These are phyloP conservation scores for Triangularia setosa DNA, from an alignment of 2,329 filamentous ascomycete genomes.

Conservation along the genomic window DNA sequence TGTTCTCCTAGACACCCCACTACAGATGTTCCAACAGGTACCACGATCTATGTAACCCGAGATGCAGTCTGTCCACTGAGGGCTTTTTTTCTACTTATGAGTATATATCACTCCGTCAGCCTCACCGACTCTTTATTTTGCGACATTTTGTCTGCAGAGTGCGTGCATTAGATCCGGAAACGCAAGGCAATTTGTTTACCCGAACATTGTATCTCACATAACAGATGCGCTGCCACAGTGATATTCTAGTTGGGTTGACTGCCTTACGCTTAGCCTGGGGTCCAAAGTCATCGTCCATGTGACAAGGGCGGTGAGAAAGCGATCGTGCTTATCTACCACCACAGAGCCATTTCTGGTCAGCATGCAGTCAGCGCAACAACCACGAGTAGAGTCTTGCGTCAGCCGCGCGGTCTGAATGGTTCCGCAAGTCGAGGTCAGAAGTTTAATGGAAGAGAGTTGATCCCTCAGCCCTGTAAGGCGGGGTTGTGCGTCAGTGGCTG, in stretches of 20 bases:
- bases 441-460: neutral
- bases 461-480: slow-evolving; percentile 9
- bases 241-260: neutral
- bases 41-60: neutral
- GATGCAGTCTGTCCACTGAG: neutral
- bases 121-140: slow-evolving; percentile 3
- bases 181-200: neutral
- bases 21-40: neutral
- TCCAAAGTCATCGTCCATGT: neutral
- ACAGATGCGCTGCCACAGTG: neutral
- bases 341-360: neutral
- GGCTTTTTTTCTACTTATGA: neutral
- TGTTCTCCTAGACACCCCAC: neutral
- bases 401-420: neutral
- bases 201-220: neutral
- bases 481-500: slow-evolving; percentile 6
- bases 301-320: neutral
- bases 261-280: neutral
- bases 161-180: neutral
- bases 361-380: slow-evolving; percentile 3
- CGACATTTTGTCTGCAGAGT: neutral
- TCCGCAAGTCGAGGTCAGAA: slow-evolving; percentile 5
- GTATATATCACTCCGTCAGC: neutral
- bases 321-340: neutral
- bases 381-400: neutral